Conservation (phyloP, 805 yeast genomes). For the Monosporozyma aquatica region DNA sequence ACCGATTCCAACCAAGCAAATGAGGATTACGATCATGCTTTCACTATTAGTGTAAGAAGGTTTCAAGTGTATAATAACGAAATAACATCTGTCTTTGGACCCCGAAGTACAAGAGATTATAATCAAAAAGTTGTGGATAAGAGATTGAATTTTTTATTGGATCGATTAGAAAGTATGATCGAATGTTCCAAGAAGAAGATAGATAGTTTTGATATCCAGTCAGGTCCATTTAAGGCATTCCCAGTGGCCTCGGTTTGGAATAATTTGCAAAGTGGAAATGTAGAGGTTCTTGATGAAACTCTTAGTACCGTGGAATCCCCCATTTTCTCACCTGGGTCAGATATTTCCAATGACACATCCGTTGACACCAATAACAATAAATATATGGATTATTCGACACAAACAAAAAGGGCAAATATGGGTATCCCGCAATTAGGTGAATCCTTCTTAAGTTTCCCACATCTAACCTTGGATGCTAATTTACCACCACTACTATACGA, state of each 20-base stretch:
- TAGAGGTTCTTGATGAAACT: background rate
- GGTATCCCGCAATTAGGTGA: background rate
- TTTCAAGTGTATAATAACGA: slow-evolving; percentile 25
- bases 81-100: slow-evolving; percentile 18
- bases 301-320: background rate
- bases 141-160: slow-evolving; percentile 12
- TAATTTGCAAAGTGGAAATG: too few species aligned
- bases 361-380: background rate
- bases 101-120: slow-evolving; percentile 6
- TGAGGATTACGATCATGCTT: slow-evolving; percentile 8
- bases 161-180: slow-evolving; percentile 7
- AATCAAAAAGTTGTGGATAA: slow-evolving; percentile 19
- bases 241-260: too few species aligned
- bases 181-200: slow-evolving; percentile 1
- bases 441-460: background rate
- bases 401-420: background rate
- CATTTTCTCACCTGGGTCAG: background rate
- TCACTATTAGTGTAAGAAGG: slow-evolving; percentile 27
- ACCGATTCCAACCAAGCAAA: background rate
- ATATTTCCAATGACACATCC: background rate
- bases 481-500: background rate
- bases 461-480: background rate
- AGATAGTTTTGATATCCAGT: slow-evolving; percentile 17
- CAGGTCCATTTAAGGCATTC: background rate
- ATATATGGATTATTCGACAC: background rate